Evolutionary conservation across 441 rosid genomes (phyloP), one percentile per base, ranked within the genome.

Genomic region (Hura crepitans): DNA sequence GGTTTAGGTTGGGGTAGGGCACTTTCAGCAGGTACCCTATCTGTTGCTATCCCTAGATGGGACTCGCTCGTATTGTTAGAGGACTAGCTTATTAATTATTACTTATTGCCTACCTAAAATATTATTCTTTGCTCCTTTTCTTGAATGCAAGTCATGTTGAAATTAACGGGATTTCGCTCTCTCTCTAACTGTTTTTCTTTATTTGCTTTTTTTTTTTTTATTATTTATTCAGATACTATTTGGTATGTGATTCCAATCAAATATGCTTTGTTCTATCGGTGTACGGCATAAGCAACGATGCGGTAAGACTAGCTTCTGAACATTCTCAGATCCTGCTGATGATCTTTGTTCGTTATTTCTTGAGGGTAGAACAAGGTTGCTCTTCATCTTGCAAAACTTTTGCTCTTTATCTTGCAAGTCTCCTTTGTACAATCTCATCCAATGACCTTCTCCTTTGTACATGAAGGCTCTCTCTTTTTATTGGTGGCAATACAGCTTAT

Each of bases 211-310:
- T 5, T 31, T 3, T 5, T 58, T 64, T 50, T 71, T 5, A 37
- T 78, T 66, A 65, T 45, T 17, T 1, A 30, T 78, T 76, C 92
- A 87, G 94, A 65, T 89, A 85, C 76, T 85, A 74, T 81, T 61
- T 89, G 83, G 81, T 81, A 57, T 87, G 90, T 68, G 92, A 89
- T 83, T 77, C 90, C 68, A 83, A 81, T 61, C 91, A 87, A 62
- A 69, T 62, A 14, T 81, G 81, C 78, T 84, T 87, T 77, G 80
- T 86, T 77, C 83, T 89, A 27, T 81, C 94, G 1, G 86, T 85
- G 30, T 87, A 89, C 61, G 82, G 90, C 25, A 69, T 83, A 60
- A 78, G 62, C 62, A 72, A 72, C 65, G 86, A 85, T 27, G 82
- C 79, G 69, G 92, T 87, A 84, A 80, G 85, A 11, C 28, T 70